Base-by-base conservation (phyloP, 768 basidiomycete species). In the Coprinopsis marcescibilis region DNA sequence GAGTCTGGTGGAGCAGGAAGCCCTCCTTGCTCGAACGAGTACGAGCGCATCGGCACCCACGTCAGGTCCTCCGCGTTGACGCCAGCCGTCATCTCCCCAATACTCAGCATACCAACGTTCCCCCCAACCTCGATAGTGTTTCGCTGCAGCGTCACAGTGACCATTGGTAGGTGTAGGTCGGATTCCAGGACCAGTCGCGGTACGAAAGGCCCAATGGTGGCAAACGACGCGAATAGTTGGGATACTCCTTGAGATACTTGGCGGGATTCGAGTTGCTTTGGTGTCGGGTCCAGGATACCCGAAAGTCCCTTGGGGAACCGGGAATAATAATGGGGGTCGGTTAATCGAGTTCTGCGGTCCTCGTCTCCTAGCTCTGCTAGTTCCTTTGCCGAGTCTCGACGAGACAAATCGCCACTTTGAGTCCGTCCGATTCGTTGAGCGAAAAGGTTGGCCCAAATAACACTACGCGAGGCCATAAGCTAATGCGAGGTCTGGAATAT, bases 121-220 rank as follows among this genome's bases (percentile, higher is more conserved):
- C 83, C 83, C 1, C 83, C 81, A n/a, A 84, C 65, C 30, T 83
- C 74, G 14, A 87, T 61, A 0, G 78, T 67, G 52, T 87, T 77
- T 27, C 88, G 78, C 55, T 90, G 87, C 10, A 90, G 66, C 0
- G 80, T 71, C 12, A 86, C 69, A 13, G 72, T 64, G 45, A 81
- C 76, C 66, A 78, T 68, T 0, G 81, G 78, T 15, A 57, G 54
- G 7, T 60, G 57, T 42, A 80, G 54, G 11, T 55, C 52, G 3
- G 57, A 58, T 8, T 60, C 60, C 6, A 70, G 58, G 5, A 72
- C 69, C 21, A 81, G 68, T 3, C 78, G 69, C 12, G 69, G 58
- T 3, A 80, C 55, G 8, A 76, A 64, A 14, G 80, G 77, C 1
- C 73, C 69, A 32, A 70, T 53, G 43, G 58, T 60, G 39, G 56